A percentile compares a stretch with the other conserved stretches of the same genome.
Evolutionary conservation across 2,329 filamentous ascomycete genomes (phyloP).

Genomic region (Penicillium sp.): DNA sequence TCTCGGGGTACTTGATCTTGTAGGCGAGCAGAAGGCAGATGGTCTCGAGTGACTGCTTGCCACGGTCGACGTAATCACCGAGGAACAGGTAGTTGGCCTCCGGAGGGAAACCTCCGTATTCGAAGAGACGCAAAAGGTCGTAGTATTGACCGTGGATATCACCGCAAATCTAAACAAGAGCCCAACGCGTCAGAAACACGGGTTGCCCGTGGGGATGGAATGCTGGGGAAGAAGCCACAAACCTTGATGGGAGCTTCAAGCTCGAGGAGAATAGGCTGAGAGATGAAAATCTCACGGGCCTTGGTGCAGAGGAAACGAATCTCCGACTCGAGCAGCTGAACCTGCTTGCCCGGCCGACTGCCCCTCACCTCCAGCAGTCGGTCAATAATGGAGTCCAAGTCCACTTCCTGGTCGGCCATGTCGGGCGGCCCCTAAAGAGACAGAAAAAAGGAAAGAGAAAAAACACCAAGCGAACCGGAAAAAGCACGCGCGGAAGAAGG

Average conservation of each 20-base stretch:
- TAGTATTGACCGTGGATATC: constrained; percentile 99
- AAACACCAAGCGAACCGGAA: constrained; percentile 24
- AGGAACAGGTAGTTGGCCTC: constrained; percentile 99
- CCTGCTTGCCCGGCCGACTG: constrained; percentile 97
- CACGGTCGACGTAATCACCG: constrained; percentile 97
- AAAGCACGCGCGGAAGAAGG: constrained; percentile 31
- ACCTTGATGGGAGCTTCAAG: constrained; percentile 99
- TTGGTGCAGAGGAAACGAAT: constrained; percentile 98
- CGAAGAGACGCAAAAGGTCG: constrained; percentile 93
- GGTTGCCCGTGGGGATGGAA: not conserved
- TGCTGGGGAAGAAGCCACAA: constrained; percentile 21
- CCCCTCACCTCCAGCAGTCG: constrained; percentile 95
- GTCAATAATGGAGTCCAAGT: constrained; percentile 99
- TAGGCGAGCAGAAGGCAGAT: constrained; percentile 96
- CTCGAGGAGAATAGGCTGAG: constrained; percentile 95
- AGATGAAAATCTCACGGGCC: constrained; percentile 98
- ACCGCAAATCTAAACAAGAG: constrained; percentile 79
- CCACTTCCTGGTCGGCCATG: constrained; percentile 85
- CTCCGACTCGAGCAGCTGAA: constrained; percentile 93
- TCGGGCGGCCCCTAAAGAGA: constrained; percentile 42
- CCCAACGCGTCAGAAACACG: not conserved
- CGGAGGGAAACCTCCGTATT: constrained; percentile 96
- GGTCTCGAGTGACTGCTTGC: constrained; percentile 98
- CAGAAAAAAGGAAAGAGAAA: constrained; percentile 23
- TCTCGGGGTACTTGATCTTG: constrained; percentile 99